Conservation (phyloP, 1,284 basidiomycete species). For the Ganoderma resinaceum region DNA sequence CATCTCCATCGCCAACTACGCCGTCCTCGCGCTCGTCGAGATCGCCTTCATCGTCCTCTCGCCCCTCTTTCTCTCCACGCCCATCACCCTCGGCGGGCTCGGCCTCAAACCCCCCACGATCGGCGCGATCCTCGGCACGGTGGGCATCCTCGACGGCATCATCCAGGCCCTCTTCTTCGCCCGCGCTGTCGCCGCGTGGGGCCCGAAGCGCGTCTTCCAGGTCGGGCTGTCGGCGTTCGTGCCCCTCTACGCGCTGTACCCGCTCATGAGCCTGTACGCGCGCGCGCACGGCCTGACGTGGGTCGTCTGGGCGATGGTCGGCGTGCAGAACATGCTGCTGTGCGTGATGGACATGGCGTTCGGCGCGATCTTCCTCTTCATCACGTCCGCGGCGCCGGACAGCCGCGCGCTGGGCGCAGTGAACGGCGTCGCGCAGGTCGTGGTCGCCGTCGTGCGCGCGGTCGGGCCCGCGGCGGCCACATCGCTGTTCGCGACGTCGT, state of each 20-base stretch:
- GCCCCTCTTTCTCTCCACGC: constrained; percentile 73
- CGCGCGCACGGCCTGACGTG: constrained; percentile 31
- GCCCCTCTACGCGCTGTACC: constrained; percentile 63
- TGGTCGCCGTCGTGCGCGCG: constrained; percentile 59
- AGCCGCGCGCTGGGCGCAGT: constrained; percentile 75
- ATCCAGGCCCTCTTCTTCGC: constrained; percentile 70
- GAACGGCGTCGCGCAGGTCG: constrained; percentile 60
- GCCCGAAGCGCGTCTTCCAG: constrained; percentile 63
- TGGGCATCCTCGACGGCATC: constrained; percentile 65
- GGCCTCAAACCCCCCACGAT: constrained; percentile 66
- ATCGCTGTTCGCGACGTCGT: constrained; percentile 73
- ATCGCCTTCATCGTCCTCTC: constrained; percentile 67
- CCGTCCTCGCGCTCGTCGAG: constrained; percentile 67
- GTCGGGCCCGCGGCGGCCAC: constrained; percentile 76
- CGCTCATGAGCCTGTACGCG: constrained; percentile 56
- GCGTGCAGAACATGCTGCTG: constrained; percentile 39
- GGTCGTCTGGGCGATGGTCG: constrained; percentile 42
- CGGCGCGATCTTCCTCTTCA: constrained; percentile 51
- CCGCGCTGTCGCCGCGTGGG: constrained; percentile 56
- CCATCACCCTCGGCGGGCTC: constrained; percentile 70
- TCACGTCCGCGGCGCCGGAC: constrained; percentile 65
- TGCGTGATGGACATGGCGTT: constrained; percentile 43
- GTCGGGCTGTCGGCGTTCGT: constrained; percentile 55
- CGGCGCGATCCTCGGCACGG: constrained; percentile 62
- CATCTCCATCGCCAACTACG: constrained; percentile 70